phyloP scores from a whole-genome alignment of 2,329 filamentous ascomycete genomes.

The Orbilia javanica region DNA sequence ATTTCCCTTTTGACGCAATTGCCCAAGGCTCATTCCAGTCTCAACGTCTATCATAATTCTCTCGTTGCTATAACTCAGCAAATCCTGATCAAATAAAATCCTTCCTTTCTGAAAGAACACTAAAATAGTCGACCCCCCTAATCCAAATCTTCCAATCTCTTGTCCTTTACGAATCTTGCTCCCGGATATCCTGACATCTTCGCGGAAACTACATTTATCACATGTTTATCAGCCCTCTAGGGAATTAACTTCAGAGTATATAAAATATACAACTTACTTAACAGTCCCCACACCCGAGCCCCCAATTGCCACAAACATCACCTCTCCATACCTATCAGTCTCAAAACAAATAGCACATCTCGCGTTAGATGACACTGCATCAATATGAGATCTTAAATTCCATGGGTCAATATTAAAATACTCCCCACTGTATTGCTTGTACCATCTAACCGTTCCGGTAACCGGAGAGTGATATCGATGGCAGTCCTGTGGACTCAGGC shows the following conservation, averaged over 20 bases:
- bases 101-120: conserved; percentile 65
- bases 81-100: conserved; percentile 66
- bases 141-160: conserved; percentile 66
- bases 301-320: conserved; percentile 67
- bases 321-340: conserved; percentile 65
- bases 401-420: conserved; percentile 67
- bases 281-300: conserved; percentile 66
- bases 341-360: conserved; percentile 65
- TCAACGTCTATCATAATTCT: conserved; percentile 65
- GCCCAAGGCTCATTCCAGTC: conserved; percentile 65
- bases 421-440: conserved; percentile 66
- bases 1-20: background rate
- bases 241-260: background rate
- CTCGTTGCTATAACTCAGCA: conserved; percentile 63
- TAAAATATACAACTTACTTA: conserved; percentile 64
- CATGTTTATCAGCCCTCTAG: background rate
- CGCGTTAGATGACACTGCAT: conserved; percentile 66
- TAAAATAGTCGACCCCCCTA: conserved; percentile 66
- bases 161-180: conserved; percentile 65
- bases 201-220: conserved; percentile 63
- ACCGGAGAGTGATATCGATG: conserved; percentile 68
- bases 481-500: conserved; percentile 67
- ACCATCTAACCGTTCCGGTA: conserved; percentile 64
- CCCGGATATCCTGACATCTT: conserved; percentile 63
- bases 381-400: conserved; percentile 63